Percentiles rank a stretch among this genome's conserved stretches.
Conservation (phyloP, 768 basidiomycete genomes). For the Floccularia luteovirens region DNA sequence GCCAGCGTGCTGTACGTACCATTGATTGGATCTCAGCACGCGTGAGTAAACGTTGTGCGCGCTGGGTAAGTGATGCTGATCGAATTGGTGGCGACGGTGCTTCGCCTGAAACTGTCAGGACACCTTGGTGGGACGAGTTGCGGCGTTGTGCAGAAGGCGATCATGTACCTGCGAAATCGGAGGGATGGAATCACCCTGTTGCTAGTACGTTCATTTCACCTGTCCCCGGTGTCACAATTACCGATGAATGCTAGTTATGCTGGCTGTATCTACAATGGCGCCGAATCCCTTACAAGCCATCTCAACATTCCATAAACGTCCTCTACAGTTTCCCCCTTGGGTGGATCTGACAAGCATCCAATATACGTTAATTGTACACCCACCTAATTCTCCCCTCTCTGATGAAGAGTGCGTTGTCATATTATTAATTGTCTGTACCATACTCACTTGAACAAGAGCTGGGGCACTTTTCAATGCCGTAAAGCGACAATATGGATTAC, state of each 20-base stretch:
- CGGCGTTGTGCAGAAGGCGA: slow-evolving; percentile 73
- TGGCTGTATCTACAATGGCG: slow-evolving; percentile 76
- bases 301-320: slow-evolving; percentile 62
- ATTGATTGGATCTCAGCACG: slow-evolving; percentile 83
- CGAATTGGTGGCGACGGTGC: slow-evolving; percentile 23
- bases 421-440: slow-evolving; percentile 4
- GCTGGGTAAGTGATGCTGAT: slow-evolving; percentile 69
- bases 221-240: slow-evolving; percentile 5
- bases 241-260: slow-evolving; percentile 46
- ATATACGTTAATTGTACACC: slow-evolving; percentile 76
- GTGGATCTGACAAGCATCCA: slow-evolving; percentile 66
- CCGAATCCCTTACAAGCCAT: slow-evolving; percentile 79
- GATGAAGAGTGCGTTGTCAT: slow-evolving; percentile 64
- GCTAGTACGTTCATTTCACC: slow-evolving; percentile 52
- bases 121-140: slow-evolving; percentile 89
- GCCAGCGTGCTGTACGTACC: slow-evolving; percentile 68
- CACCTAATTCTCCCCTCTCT: slow-evolving; percentile 57
- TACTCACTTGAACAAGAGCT: slow-evolving; percentile 37
- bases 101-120: slow-evolving; percentile 31
- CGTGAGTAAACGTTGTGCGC: slow-evolving; percentile 50
- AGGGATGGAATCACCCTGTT: slow-evolving; percentile 86
- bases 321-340: slow-evolving; percentile 69
- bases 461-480: slow-evolving; percentile 77
- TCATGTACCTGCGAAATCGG: slow-evolving; percentile 57
- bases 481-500: slow-evolving; percentile 80